Percentiles rank a stretch among this genome's conserved stretches.
Evolutionary conservation across 106 monocot species (phyloP).

Genomic region (Phalaenopsis equestris): DNA sequence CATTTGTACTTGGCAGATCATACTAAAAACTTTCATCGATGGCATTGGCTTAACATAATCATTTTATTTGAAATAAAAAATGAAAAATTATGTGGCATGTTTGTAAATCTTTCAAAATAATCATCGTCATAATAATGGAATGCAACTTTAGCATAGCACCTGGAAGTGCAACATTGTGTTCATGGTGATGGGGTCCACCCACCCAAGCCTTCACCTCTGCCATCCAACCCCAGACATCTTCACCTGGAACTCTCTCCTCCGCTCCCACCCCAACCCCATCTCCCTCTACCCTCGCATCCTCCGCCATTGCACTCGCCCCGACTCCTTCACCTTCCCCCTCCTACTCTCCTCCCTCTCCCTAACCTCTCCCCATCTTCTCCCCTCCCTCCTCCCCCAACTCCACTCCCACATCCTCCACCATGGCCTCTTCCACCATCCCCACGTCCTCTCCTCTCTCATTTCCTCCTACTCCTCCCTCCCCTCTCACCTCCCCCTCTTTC

Average conservation of each 20-base stretch:
- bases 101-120: too few species aligned
- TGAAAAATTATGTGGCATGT: too few species aligned
- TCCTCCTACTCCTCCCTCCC: conserved; percentile 26
- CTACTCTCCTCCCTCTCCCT: conserved; percentile 32
- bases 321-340: conserved; percentile 35
- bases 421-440: conserved; percentile 26
- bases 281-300: conserved; percentile 36
- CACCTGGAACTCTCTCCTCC: conserved; percentile 34
- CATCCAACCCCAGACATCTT: conserved; percentile 13
- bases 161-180: too few species aligned
- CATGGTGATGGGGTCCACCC: neutral
- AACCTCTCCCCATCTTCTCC: conserved; percentile 15
- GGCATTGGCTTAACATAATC: too few species aligned
- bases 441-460: conserved; percentile 36
- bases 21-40: too few species aligned
- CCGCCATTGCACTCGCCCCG: conserved; percentile 30
- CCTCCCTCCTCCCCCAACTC: conserved; percentile 14
- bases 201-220: conserved; percentile 11
- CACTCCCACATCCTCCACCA: conserved; percentile 28
- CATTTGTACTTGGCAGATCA: too few species aligned
- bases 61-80: too few species aligned
- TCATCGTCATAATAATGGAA: too few species aligned
- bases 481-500: conserved; percentile 10
- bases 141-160: too few species aligned
- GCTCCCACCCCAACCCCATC: conserved; percentile 10